These are phyloP conservation scores for Thalia dealbata DNA, from an alignment of 176 grass and related monocot species.

Conservation along the genomic window DNA sequence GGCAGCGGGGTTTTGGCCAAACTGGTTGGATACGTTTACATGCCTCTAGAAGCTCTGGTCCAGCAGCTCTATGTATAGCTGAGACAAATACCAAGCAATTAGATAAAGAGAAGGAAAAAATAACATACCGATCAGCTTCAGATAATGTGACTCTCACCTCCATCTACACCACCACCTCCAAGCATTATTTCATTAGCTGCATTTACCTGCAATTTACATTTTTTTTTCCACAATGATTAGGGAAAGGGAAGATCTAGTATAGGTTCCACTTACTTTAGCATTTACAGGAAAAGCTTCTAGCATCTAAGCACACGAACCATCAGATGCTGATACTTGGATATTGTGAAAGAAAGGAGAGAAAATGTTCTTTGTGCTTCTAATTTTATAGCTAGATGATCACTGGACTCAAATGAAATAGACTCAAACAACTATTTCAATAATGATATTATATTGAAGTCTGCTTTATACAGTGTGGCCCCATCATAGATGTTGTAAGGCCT, in stretches of 20 bases:
- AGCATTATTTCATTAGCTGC: constrained; percentile 80
- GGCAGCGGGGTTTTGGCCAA: constrained; percentile 55
- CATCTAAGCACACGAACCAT: too few relatives aligned
- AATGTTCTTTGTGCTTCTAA: too few relatives aligned
- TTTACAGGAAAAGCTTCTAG: too few relatives aligned
- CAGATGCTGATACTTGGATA: too few relatives aligned
- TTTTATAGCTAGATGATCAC: too few relatives aligned
- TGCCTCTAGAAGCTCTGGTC: constrained; percentile 61
- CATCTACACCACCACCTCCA: constrained; percentile 82
- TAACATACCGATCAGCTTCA: background rate
- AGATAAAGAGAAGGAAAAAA: background rate
- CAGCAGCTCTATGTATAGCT: constrained; percentile 93
- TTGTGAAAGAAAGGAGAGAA: too few relatives aligned
- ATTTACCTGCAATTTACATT: constrained; percentile 50
- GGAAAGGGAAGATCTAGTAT: background rate
- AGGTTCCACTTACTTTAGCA: too few relatives aligned
- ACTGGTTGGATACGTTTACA: constrained; percentile 66
- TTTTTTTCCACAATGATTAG: background rate
- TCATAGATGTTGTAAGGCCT: too few relatives aligned
- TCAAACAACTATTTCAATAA: too few relatives aligned
- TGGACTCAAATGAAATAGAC: too few relatives aligned
- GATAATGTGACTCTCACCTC: constrained; percentile 39
- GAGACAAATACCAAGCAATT: constrained; percentile 3
- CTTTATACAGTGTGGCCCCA: too few relatives aligned
- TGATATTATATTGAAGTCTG: too few relatives aligned